Percentiles rank a stretch among this genome's conserved stretches.
Evolutionary conservation across 495 filamentous ascomycete species (phyloP).

Genomic region (Lentithecium fluviatile): DNA sequence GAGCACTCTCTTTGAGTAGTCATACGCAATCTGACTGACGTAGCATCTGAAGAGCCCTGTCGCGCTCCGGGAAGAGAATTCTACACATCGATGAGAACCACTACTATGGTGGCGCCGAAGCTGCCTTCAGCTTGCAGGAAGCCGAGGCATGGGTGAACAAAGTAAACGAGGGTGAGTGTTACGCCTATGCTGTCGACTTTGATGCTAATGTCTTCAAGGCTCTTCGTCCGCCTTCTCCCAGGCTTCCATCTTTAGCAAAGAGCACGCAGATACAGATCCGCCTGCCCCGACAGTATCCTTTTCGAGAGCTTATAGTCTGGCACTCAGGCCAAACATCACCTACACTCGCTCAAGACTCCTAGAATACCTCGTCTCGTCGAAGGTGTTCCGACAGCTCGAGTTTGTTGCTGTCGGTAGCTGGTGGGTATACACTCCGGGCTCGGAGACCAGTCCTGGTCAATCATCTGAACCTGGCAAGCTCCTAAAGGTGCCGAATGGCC

Average conservation of each 20-base stretch:
- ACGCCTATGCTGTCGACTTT: not conserved
- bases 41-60: conserved; percentile 76
- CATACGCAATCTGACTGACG: conserved; percentile 61
- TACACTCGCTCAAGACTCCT: conserved; percentile 79
- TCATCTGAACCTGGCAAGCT: conserved; percentile 6
- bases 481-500: conserved; percentile 63
- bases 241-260: conserved; percentile 21
- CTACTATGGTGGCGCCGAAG: conserved; percentile 84
- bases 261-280: conserved; percentile 14
- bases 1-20: conserved; percentile 23
- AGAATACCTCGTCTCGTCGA: conserved; percentile 76
- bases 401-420: conserved; percentile 93
- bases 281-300: conserved; percentile 55
- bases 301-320: conserved; percentile 77
- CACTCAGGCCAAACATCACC: conserved; percentile 81
- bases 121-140: conserved; percentile 84
- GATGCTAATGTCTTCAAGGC: conserved; percentile 8
- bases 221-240: conserved; percentile 26
- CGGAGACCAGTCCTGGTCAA: not conserved
- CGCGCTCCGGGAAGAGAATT: conserved; percentile 85
- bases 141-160: conserved; percentile 67
- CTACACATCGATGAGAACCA: conserved; percentile 84
- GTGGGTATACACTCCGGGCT: conserved; percentile 62
- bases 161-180: conserved; percentile 49
- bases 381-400: conserved; percentile 82